Base-by-base conservation (phyloP, 768 basidiomycete genomes). In the Mycena galopus region DNA sequence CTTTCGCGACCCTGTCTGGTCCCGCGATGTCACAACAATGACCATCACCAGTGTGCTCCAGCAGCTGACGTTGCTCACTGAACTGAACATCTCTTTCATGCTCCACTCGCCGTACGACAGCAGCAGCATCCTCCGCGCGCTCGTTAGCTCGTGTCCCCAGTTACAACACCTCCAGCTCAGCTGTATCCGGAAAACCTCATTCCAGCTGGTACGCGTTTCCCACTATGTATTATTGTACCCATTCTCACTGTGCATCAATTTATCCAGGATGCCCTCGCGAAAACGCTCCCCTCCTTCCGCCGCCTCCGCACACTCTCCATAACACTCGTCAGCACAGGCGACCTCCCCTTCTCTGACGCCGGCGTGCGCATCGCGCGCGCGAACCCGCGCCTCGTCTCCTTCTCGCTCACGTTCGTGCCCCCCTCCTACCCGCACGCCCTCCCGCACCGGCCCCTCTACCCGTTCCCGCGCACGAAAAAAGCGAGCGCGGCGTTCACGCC, bases 71-170 rank as follows among this genome's bases (percentile, higher is more conserved):
- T 83, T 84, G 6, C 85, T 94, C 29, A 86, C 84, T 16, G 86
- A 89, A 47, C 84, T 94, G 66, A 90, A 87, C 64, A 88, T 94
- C 51, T 84, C 88, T 19, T 94, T 94, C 77, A 86, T 88, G 44
- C 86, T 94, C 60, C 91, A 94, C 76, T 90, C 90, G 2, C 90
- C 90, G 76, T 94, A 94, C 76, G 93, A 94, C 74, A 91, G 91
- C 76, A 91, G 89, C 30, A 90, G 90, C 74, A 82, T 94, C 68
- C 84, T 94, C 37, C 88, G 91, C 55, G 90, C 91, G 4, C 86
- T 94, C 67, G 88, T 90, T 63, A 82, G 88, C 16, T 87, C 91
- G 0, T 94, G 93, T 76, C 93, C 93, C 14, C 86, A 87, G 63
- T 84, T 94, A 42, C 84, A 82, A 37, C 88, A 90, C 77, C 84